Conservation (phyloP, 2,329 filamentous ascomycete species). For the Tolypocladium cylindrosporum region DNA sequence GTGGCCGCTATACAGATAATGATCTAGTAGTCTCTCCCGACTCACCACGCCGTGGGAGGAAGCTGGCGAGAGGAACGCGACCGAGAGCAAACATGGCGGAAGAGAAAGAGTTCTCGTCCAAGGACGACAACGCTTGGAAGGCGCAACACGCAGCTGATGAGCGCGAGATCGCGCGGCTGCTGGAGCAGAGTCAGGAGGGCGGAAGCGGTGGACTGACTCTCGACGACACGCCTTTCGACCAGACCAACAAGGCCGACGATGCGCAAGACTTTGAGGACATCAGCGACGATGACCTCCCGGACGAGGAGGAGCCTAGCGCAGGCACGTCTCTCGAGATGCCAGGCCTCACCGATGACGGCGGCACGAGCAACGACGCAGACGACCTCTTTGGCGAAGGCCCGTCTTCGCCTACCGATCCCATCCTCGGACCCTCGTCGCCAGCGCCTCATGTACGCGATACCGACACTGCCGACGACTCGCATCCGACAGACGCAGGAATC, state of each 20-base stretch:
- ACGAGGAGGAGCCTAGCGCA: conserved; percentile 57
- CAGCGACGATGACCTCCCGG: conserved; percentile 80
- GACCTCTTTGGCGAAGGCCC: conserved; percentile 60
- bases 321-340: conserved; percentile 37
- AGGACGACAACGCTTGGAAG: conserved; percentile 25
- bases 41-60: conserved; percentile 1
- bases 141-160: conserved; percentile 40
- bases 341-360: conserved; percentile 48
- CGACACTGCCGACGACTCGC: conserved; percentile 23
- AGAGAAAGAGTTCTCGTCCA: conserved; percentile 21
- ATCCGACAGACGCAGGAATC: conserved; percentile 18
- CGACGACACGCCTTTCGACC: conserved; percentile 41
- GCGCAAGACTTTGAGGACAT: conserved; percentile 88
- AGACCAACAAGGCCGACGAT: conserved; percentile 78
- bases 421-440: conserved; percentile 33
- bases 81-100: conserved; percentile 20
- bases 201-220: conserved; percentile 29
- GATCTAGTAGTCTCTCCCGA: not conserved
- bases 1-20: not conserved
- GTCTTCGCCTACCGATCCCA: conserved; percentile 35
- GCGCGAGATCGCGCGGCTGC: conserved; percentile 31
- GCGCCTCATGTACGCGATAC: conserved; percentile 30
- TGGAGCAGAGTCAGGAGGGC: conserved; percentile 31
- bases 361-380: conserved; percentile 49
- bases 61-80: conserved; percentile 2